A percentile compares a stretch with the other conserved stretches of the same genome.
These are phyloP conservation scores for Penicillium palitans DNA, from an alignment of 2,329 filamentous ascomycete genomes.

Conservation along the genomic window DNA sequence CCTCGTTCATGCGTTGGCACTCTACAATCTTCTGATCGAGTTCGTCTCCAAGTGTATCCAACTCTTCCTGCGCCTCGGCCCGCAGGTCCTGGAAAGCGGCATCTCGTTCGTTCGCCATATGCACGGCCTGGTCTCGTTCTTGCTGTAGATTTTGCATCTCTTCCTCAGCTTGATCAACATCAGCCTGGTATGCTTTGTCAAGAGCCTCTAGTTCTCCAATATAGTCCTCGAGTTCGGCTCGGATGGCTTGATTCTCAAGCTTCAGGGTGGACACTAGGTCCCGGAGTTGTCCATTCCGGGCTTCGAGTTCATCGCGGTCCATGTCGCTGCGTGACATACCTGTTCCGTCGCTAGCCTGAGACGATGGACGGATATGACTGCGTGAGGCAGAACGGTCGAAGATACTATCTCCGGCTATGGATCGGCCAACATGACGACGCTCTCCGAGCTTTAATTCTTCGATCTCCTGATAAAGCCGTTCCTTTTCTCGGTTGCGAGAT, in stretches of 20 bases:
- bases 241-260: slow-evolving; percentile 84
- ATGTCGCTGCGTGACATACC: slow-evolving; percentile 68
- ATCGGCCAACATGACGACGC: slow-evolving; percentile 63
- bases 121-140: slow-evolving; percentile 82
- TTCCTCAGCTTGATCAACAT: slow-evolving; percentile 74
- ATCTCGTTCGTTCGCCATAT: slow-evolving; percentile 67
- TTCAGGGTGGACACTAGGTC: slow-evolving; percentile 85
- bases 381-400: slow-evolving; percentile 92
- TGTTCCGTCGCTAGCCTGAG: slow-evolving; percentile 65
- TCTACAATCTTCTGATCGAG: slow-evolving; percentile 72
- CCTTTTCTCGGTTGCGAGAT: slow-evolving; percentile 91
- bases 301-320: slow-evolving; percentile 83
- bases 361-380: slow-evolving; percentile 71
- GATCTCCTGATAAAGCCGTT: slow-evolving; percentile 92
- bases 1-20: slow-evolving; percentile 66
- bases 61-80: slow-evolving; percentile 59
- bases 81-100: slow-evolving; percentile 52
- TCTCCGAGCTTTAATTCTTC: slow-evolving; percentile 91
- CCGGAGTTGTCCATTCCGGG: slow-evolving; percentile 75
- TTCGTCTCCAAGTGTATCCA: slow-evolving; percentile 61
- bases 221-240: slow-evolving; percentile 76
- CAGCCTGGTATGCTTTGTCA: slow-evolving; percentile 72
- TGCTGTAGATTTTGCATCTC: slow-evolving; percentile 76
- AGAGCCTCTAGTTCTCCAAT: slow-evolving; percentile 76
- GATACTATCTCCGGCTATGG: slow-evolving; percentile 77